A percentile compares a stretch with the other conserved stretches of the same genome.
phyloP scores from a whole-genome alignment of 257 asterid species.

The Fraxinus excelsior region DNA sequence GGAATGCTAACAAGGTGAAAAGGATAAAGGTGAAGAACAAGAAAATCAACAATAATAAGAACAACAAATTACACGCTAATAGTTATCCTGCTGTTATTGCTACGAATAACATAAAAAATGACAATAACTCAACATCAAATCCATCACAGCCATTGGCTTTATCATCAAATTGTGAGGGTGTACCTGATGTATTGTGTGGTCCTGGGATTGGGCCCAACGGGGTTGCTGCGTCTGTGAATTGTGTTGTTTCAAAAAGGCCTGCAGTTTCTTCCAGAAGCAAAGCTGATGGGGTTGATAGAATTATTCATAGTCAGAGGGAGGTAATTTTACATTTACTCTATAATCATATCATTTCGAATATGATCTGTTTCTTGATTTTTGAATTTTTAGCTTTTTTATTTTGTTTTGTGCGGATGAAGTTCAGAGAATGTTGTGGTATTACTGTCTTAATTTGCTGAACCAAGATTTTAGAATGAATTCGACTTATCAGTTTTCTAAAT shows the following conservation, averaged over 20 bases:
- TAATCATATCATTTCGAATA: background rate
- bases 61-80: background rate
- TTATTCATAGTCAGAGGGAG: constrained; percentile 47
- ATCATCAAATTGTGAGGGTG: constrained; percentile 48
- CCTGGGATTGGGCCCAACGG: constrained; percentile 69
- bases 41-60: constrained; percentile 25
- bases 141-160: constrained; percentile 43
- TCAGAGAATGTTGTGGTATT: background rate
- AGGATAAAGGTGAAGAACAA: constrained; percentile 44
- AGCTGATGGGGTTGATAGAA: constrained; percentile 47
- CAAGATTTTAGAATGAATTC: background rate
- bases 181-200: constrained; percentile 86
- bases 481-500: background rate
- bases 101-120: background rate
- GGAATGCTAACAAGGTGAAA: constrained; percentile 77
- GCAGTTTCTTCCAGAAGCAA: constrained; percentile 49
- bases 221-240: constrained; percentile 75
- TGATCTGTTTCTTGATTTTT: background rate
- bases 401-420: background rate
- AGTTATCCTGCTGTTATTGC: constrained; percentile 10
- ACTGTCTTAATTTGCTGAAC: background rate
- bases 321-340: constrained; percentile 30
- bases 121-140: constrained; percentile 23
- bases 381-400: background rate
- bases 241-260: constrained; percentile 72